phyloP scores from a whole-genome alignment of 1,139 yeast species.

The Scheffersomyces cryptocercus region DNA sequence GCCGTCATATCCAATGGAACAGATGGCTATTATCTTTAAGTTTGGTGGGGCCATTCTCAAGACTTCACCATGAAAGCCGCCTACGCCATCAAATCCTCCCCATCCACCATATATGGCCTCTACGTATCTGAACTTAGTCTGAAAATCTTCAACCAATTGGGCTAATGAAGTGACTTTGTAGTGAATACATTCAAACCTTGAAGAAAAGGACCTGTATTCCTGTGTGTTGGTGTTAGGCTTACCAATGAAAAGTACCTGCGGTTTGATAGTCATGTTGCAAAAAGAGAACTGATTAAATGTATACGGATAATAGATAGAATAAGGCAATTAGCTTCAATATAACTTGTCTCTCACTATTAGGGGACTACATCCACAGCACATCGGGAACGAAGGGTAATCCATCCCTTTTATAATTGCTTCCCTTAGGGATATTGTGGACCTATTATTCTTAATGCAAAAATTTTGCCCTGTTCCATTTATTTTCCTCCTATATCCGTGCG shows the following conservation, averaged over 20 bases:
- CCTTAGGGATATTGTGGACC: too few relatives aligned
- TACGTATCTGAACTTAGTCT: conserved; percentile 14
- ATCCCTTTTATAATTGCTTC: too few relatives aligned
- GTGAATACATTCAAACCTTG: conserved; percentile 43
- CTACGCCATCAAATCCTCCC: conserved; percentile 18
- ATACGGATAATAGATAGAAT: too few relatives aligned
- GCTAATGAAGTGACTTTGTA: conserved; percentile 44
- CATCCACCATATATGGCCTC: conserved; percentile 25
- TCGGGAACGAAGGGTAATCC: too few relatives aligned
- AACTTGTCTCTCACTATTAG: too few relatives aligned
- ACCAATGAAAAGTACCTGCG: conserved; percentile 48
- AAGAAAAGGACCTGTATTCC: conserved; percentile 37
- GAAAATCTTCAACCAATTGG: conserved; percentile 31
- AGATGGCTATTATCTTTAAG: conserved; percentile 20
- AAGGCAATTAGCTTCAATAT: too few relatives aligned
- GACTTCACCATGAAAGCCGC: conserved; percentile 20
- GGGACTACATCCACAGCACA: too few relatives aligned
- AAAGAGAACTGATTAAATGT: background rate
- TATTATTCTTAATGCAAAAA: too few relatives aligned
- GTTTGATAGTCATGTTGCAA: conserved; percentile 17
- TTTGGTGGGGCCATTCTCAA: conserved; percentile 17
- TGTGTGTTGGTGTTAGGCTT: conserved; percentile 38
- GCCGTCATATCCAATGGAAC: conserved; percentile 24
- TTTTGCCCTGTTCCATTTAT: too few relatives aligned
- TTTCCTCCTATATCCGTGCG: background rate